phyloP scores from a whole-genome alignment of 179 eudicot genomes.

The Heliamphora pulchella region DNA sequence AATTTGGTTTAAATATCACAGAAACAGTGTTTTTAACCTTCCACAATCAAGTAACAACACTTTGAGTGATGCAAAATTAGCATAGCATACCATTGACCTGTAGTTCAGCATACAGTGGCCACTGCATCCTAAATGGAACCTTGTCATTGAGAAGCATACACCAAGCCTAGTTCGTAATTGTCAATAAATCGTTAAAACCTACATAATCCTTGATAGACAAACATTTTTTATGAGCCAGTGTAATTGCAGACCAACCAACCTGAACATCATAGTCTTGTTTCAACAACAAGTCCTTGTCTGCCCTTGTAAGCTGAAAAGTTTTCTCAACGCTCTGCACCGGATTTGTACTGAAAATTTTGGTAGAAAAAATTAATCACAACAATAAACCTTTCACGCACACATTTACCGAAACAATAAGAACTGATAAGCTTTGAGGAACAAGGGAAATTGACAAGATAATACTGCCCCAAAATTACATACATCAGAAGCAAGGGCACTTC shows the following conservation, averaged over 20 bases:
- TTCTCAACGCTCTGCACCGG: slow-evolving; percentile 78
- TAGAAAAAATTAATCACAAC: slow-evolving; percentile 7
- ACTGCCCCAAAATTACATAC: background rate
- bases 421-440: background rate
- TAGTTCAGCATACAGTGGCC: slow-evolving; percentile 92
- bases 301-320: slow-evolving; percentile 78
- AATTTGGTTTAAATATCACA: background rate
- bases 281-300: slow-evolving; percentile 65
- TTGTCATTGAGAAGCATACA: slow-evolving; percentile 99
- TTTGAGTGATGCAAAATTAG: background rate
- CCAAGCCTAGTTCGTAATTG: slow-evolving; percentile 65
- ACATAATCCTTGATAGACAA: background rate
- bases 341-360: slow-evolving; percentile 48
- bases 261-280: slow-evolving; percentile 84
- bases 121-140: slow-evolving; percentile 96
- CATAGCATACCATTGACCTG: slow-evolving; percentile 80
- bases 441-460: background rate
- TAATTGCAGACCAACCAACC: slow-evolving; percentile 37
- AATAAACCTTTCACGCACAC: background rate
- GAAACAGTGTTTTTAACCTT: background rate
- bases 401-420: background rate
- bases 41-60: background rate
- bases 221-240: background rate
- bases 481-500: background rate
- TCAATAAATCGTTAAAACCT: background rate